phyloP scores from a whole-genome alignment of 768 basidiomycete genomes.

The Kwoniella bestiolae region DNA sequence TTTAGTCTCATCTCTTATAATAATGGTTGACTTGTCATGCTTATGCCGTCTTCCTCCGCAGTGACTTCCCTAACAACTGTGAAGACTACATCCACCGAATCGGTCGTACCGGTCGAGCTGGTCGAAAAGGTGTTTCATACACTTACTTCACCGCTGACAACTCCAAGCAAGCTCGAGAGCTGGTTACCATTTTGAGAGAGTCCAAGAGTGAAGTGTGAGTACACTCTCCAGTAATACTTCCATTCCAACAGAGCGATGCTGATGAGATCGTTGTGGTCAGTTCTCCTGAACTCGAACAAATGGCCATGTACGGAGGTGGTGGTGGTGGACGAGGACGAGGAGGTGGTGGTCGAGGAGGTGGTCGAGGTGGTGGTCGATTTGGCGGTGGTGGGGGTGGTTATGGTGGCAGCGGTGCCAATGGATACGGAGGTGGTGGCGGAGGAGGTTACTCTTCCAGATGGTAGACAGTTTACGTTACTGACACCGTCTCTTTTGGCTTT shows the following conservation, averaged over 20 bases:
- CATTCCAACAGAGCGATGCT: too few relatives aligned
- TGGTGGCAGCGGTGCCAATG: conserved; percentile 35
- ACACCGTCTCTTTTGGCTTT: background rate
- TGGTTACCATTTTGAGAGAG: conserved; percentile 72
- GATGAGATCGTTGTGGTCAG: conserved; percentile 58
- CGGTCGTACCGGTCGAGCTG: conserved; percentile 70
- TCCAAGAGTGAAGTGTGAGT: conserved; percentile 68
- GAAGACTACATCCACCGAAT: conserved; percentile 99
- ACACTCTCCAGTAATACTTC: too few relatives aligned
- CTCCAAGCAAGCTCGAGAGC: conserved; percentile 89
- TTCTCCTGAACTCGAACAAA: conserved; percentile 89
- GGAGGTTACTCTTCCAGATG: conserved; percentile 50
- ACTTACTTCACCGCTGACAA: conserved; percentile 98
- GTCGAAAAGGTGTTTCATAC: conserved; percentile 86
- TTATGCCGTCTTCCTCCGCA: conserved; percentile 49
- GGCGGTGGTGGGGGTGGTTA: conserved; percentile 43
- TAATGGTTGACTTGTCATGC: background rate
- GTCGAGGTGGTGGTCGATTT: conserved; percentile 46
- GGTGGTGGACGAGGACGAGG: conserved; percentile 61
- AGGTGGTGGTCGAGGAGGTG: conserved; percentile 49
- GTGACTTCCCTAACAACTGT: conserved; percentile 97
- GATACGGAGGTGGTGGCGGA: conserved; percentile 41
- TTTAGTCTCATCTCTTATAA: conserved; percentile 20
- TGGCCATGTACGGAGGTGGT: conserved; percentile 83
- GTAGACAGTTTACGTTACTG: conserved; percentile 19